These are phyloP conservation scores for Phytophthora niederhauseri DNA, from an alignment of 352 stramenopile species.

Conservation along the genomic window DNA sequence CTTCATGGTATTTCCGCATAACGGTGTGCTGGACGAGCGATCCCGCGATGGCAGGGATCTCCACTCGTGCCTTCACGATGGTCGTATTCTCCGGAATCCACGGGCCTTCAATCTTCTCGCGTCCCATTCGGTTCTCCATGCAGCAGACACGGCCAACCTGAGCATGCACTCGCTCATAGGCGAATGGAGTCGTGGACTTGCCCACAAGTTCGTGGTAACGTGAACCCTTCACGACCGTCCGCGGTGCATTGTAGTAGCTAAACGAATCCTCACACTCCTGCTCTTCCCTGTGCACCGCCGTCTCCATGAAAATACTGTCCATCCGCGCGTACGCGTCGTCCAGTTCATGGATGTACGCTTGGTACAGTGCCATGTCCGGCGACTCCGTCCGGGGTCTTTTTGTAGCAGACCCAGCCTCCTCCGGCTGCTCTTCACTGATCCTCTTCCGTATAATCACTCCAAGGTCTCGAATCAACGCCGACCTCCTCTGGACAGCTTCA, in stretches of 20 bases:
- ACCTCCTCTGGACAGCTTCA: constrained; percentile 20
- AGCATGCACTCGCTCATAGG: constrained; percentile 15
- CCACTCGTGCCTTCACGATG: constrained; percentile 28
- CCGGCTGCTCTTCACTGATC: constrained; percentile 22
- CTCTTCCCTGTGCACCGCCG: neutral
- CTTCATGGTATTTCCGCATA: constrained; percentile 47
- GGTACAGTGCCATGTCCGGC: constrained; percentile 25
- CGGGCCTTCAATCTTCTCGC: constrained; percentile 16
- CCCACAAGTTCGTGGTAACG: constrained; percentile 29
- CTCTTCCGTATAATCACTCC: constrained; percentile 26
- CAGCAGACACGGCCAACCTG: constrained; percentile 5
- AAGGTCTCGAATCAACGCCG: constrained; percentile 22
- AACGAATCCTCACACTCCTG: neutral
- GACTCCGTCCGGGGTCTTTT: constrained; percentile 23
- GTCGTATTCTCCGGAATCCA: constrained; percentile 32
- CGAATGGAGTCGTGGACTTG: constrained; percentile 24
- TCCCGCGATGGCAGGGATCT: neutral
- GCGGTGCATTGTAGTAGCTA: constrained; percentile 5
- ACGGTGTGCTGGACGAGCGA: constrained; percentile 30
- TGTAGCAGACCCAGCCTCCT: neutral
- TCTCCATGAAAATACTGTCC: constrained; percentile 23
- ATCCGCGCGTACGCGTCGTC: constrained; percentile 33
- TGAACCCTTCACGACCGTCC: neutral
- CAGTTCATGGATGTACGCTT: constrained; percentile 33
- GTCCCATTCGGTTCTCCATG: constrained; percentile 19